These are phyloP conservation scores for Rhodotorula mucilaginosa DNA, from an alignment of 1,284 basidiomycete genomes.

Conservation along the genomic window DNA sequence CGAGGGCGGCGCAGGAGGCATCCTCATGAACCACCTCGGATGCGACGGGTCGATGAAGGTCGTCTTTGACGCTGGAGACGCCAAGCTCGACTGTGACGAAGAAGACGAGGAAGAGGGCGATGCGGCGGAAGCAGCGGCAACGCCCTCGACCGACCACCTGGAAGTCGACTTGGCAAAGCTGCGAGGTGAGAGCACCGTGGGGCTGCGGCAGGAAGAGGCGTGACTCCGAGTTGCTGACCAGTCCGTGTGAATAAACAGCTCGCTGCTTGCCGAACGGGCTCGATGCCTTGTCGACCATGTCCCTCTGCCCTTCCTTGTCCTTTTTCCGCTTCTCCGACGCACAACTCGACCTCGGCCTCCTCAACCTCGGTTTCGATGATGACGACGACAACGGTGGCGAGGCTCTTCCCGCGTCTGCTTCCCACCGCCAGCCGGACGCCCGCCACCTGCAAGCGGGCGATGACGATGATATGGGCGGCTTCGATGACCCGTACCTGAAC, in stretches of 20 bases:
- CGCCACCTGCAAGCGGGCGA: slow-evolving; percentile 10
- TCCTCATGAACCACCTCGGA: slow-evolving; percentile 81
- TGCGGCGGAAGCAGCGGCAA: slow-evolving; percentile 60
- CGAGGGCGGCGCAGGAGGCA: slow-evolving; percentile 91
- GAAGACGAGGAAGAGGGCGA: slow-evolving; percentile 57
- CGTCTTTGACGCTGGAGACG: slow-evolving; percentile 94
- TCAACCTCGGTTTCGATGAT: slow-evolving; percentile 30
- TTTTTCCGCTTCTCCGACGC: slow-evolving; percentile 67
- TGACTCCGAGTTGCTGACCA: background rate
- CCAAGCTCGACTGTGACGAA: slow-evolving; percentile 69
- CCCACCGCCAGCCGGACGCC: background rate
- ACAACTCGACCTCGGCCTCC: slow-evolving; percentile 50
- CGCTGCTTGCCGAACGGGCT: slow-evolving; percentile 45
- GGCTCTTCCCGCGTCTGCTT: background rate
- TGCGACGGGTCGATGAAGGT: slow-evolving; percentile 78
- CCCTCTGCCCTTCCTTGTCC: slow-evolving; percentile 74
- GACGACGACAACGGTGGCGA: slow-evolving; percentile 48
- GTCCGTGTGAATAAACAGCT: background rate
- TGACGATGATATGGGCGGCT: slow-evolving; percentile 28
- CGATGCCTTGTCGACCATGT: slow-evolving; percentile 53
- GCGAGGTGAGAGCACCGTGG: slow-evolving; percentile 48
- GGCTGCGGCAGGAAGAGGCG: too few relatives aligned
- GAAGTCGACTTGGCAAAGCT: slow-evolving; percentile 48
- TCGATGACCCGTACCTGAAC: slow-evolving; percentile 59
- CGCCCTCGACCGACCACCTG: slow-evolving; percentile 53